Evolutionary conservation across 768 basidiomycete genomes (phyloP).

Genomic region (Lactarius psammicola): DNA sequence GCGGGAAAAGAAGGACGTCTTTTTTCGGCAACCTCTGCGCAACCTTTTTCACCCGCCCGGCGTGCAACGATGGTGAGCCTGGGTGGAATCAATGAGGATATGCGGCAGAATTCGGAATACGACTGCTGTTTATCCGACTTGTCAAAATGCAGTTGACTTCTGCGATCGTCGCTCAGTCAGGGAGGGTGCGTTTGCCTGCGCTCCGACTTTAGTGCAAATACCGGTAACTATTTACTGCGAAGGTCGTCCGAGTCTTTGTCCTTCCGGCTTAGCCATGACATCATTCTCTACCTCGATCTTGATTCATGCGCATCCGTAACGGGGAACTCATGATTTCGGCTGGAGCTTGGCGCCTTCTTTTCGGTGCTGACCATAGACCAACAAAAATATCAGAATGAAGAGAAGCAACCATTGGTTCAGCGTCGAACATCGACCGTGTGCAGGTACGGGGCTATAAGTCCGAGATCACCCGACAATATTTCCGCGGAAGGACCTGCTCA

Average conservation of each 20-base stretch:
- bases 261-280: background rate
- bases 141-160: background rate
- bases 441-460: conserved; percentile 16
- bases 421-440: background rate
- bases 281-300: background rate
- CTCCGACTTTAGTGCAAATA: background rate
- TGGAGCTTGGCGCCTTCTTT: background rate
- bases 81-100: background rate
- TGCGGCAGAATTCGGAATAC: conserved; percentile 2
- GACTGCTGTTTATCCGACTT: background rate
- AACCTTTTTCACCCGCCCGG: background rate
- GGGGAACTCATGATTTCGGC: background rate
- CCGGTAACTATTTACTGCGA: background rate
- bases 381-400: background rate
- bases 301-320: background rate
- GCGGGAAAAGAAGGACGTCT: background rate
- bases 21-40: background rate
- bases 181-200: background rate
- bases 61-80: background rate
- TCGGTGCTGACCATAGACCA: background rate
- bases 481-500: background rate
- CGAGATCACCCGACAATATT: conserved; percentile 19
- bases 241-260: background rate
- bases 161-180: background rate
- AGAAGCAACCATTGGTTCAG: conserved; percentile 3